phyloP scores from a whole-genome alignment of 2,329 filamentous ascomycete genomes.

The Aureobasidium zeae region DNA sequence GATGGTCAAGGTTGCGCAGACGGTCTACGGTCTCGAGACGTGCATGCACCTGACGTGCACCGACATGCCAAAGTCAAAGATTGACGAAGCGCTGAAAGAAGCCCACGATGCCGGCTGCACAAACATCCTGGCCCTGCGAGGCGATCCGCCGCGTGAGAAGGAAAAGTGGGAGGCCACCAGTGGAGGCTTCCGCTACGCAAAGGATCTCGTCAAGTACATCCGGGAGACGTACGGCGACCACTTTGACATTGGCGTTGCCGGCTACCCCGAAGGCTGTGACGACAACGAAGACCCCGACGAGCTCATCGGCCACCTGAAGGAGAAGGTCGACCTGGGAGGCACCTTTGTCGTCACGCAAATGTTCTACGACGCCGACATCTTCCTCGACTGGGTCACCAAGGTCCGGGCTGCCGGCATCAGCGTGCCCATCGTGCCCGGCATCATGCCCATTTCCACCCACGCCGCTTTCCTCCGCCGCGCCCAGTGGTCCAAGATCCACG shows the following conservation, averaged over 20 bases:
- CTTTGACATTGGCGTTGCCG: constrained; percentile 95
- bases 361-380: constrained; percentile 98
- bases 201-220: constrained; percentile 81
- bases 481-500: constrained; percentile 78
- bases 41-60: constrained; percentile 99
- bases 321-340: constrained; percentile 90
- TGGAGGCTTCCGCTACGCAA: constrained; percentile 82
- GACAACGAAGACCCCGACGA: constrained; percentile 80
- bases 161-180: constrained; percentile 88
- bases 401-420: constrained; percentile 77
- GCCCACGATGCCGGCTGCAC: constrained; percentile 95
- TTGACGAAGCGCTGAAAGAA: constrained; percentile 76
- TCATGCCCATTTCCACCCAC: constrained; percentile 93
- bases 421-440: constrained; percentile 74
- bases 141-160: constrained; percentile 86
- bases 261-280: constrained; percentile 91
- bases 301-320: constrained; percentile 85
- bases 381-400: constrained; percentile 80
- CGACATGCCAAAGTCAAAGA: constrained; percentile 88
- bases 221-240: constrained; percentile 70
- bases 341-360: constrained; percentile 97
- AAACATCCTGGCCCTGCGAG: constrained; percentile 88
- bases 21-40: constrained; percentile 90
- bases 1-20: constrained; percentile 94
- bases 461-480: constrained; percentile 83